Base-by-base conservation (phyloP, 2,329 filamentous ascomycete species). In the Neoarthrinium moseri region DNA sequence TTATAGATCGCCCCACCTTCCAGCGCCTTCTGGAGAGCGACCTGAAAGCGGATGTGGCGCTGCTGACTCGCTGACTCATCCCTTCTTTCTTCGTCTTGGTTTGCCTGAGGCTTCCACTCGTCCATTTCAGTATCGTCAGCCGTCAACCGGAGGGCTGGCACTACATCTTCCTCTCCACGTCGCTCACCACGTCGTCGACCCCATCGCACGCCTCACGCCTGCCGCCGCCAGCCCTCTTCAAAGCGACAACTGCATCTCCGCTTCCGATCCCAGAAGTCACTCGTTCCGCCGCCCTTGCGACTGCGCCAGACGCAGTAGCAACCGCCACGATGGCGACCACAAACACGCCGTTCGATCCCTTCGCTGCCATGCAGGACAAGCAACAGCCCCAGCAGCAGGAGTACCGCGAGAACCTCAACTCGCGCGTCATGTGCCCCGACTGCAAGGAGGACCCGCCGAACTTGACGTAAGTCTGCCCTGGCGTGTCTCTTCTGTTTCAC, bases 391-490 rank as follows among this genome's bases (percentile, higher is more conserved):
- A 51, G 29, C 59, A 60, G 26, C 60, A 60, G 34, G 63, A 58
- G 45, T 95, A 84, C 77, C 82, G 83, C 60, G 86, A 96, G 66
- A 94, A 97, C 56, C 78, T 97, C 48, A 95, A 89, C 65, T 86
- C 90, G 61, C 83, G 86, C 55, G 70, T 97, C 52, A 85, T 90
- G 53, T 99, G 94, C 66, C 87, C 83, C 13, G 92, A 99, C 63
- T 99, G 94, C 76, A 87, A 86, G 61, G 90, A 96, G 62, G 78
- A 83, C 44, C 94, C 94, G n/a, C 92, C 94, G 5, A 91, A 96
- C 54, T 75, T 99, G 37, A 40, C 37, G 37, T 40, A 40, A 22
- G 24, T 40, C 4, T 21, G 4, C 24, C 10, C 30, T 4, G n/a
- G 11, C 15, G n/a, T 13, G 5, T 29, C 6, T 26, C 23, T n/a